Percentiles rank a stretch among this genome's conserved stretches.
Conservation (phyloP, 78 protist genomes). For the Pigoraptor vietnamica region DNA sequence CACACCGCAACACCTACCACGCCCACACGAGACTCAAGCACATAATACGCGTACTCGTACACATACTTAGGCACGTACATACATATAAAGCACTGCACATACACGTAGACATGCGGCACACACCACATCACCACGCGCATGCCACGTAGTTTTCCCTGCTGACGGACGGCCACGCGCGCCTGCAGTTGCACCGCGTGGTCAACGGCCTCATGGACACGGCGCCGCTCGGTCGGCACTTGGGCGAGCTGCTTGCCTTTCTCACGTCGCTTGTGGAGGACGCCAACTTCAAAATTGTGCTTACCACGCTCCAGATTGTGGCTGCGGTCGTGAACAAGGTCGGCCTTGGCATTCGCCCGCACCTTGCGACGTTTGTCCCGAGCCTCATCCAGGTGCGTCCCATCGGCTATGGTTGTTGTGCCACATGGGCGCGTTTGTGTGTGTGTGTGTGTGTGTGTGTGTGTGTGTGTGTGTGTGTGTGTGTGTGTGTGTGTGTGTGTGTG, state of each 20-base stretch:
- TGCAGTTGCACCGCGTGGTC: not conserved
- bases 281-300: not conserved
- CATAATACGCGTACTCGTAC: too few relatives aligned
- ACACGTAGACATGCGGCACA: not conserved
- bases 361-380: not conserved
- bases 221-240: not conserved
- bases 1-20: not conserved
- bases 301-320: not conserved
- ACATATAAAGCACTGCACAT: not conserved
- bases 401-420: too few relatives aligned
- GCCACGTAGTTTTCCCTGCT: too few relatives aligned
- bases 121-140: too few relatives aligned
- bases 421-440: not conserved
- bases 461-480: not conserved
- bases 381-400: not conserved
- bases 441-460: not conserved
- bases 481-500: not conserved
- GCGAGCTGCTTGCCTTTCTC: not conserved
- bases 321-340: not conserved
- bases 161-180: too few relatives aligned
- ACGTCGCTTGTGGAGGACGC: not conserved
- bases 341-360: not conserved
- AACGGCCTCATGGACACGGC: not conserved
- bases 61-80: too few relatives aligned
- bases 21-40: too few relatives aligned